Evolutionary conservation across 1,284 basidiomycete species (phyloP).

Genomic region (Microbotryum violaceum): DNA sequence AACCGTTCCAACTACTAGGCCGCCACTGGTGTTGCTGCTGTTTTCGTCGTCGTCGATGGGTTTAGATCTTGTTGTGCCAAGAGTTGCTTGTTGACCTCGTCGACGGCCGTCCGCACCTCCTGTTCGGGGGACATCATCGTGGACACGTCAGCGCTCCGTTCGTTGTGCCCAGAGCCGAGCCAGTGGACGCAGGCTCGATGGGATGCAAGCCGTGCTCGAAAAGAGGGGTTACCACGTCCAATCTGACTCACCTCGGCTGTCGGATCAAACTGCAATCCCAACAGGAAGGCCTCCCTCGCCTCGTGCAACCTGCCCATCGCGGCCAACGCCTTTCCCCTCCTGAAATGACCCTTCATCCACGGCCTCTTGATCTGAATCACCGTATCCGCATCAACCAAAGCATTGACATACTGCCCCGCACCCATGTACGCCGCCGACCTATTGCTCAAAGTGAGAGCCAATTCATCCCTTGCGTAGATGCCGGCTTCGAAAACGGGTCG

Average conservation of each 20-base stretch:
- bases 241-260: slow-evolving; percentile 49
- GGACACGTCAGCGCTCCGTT: background rate
- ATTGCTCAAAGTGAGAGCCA: slow-evolving; percentile 81
- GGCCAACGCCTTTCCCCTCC: slow-evolving; percentile 78
- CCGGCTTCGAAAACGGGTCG: slow-evolving; percentile 86
- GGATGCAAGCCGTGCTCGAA: background rate
- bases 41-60: too few relatives aligned
- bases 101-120: slow-evolving; percentile 18
- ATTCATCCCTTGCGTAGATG: slow-evolving; percentile 75
- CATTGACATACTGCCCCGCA: slow-evolving; percentile 65
- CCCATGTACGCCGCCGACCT: slow-evolving; percentile 78
- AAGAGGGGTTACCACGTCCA: background rate
- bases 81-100: slow-evolving; percentile 22
- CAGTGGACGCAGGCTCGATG: background rate
- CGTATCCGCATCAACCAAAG: slow-evolving; percentile 82
- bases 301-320: slow-evolving; percentile 65
- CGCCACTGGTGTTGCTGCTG: too few relatives aligned
- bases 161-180: background rate
- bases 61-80: background rate
- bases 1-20: too few relatives aligned
- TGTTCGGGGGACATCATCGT: background rate
- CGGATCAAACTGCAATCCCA: slow-evolving; percentile 85
- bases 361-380: slow-evolving; percentile 75
- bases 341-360: slow-evolving; percentile 94
- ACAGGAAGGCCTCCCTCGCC: slow-evolving; percentile 69